phyloP scores from a whole-genome alignment of 164 flowering plant species.

The Nymphaea thermarum region DNA sequence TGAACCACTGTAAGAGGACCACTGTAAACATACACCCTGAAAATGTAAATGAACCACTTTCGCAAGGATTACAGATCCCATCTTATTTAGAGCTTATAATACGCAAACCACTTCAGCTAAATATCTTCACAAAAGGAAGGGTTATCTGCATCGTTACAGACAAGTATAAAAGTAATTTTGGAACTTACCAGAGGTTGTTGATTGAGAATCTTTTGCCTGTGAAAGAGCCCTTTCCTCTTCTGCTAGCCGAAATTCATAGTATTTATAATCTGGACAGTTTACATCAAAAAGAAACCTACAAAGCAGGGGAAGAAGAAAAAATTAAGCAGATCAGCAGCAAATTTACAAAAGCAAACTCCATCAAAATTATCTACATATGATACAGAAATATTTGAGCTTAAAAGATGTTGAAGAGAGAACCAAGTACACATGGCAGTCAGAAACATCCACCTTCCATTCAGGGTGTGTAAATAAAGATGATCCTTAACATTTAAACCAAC shows the following conservation, averaged over 20 bases:
- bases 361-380: no score
- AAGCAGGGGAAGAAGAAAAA: not conserved
- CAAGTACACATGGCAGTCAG: no score
- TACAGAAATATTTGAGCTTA: no score
- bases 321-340: not conserved
- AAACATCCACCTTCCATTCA: no score
- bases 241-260: slow-evolving; percentile 66
- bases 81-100: not conserved
- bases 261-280: slow-evolving; percentile 70
- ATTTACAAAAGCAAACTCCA: not conserved
- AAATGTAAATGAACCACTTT: no score
- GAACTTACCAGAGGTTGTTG: slow-evolving; percentile 28
- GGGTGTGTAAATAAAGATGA: no score
- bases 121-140: not conserved
- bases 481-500: no score
- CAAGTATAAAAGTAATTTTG: not conserved
- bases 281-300: slow-evolving; percentile 81
- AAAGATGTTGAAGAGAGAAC: no score
- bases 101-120: not conserved
- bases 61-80: not conserved
- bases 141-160: not conserved
- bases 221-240: slow-evolving; percentile 70
- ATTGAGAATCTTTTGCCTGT: slow-evolving; percentile 30
- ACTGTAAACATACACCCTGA: no score
- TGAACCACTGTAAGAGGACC: no score